Conservation (phyloP, 805 yeast genomes). For the Kregervanrija fluxuum region DNA sequence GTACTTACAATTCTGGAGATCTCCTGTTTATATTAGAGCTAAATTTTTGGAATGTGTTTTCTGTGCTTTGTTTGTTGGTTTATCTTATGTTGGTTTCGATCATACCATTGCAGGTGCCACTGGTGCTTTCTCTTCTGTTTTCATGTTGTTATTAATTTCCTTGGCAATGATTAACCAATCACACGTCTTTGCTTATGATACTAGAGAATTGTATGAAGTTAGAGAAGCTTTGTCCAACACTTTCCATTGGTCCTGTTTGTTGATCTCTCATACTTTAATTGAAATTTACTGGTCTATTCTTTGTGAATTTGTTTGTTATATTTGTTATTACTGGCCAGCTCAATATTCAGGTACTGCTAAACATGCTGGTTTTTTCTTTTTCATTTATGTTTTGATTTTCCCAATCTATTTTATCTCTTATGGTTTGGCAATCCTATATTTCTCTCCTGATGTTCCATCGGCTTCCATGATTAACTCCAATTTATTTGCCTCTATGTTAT, state of each 20-base stretch:
- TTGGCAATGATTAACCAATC: slow-evolving; percentile 59
- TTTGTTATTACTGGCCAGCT: slow-evolving; percentile 31
- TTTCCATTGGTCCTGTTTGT: slow-evolving; percentile 59
- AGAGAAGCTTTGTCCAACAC: slow-evolving; percentile 66
- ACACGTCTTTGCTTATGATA: slow-evolving; percentile 48
- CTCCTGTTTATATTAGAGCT: slow-evolving; percentile 44
- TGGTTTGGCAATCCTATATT: slow-evolving; percentile 49
- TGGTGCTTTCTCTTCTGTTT: slow-evolving; percentile 45
- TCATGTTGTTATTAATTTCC: slow-evolving; percentile 52
- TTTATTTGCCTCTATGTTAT: slow-evolving; percentile 48
- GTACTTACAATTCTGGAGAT: slow-evolving; percentile 39
- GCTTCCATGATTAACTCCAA: slow-evolving; percentile 55
- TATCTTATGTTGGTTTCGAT: slow-evolving; percentile 53
- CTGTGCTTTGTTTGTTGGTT: slow-evolving; percentile 44
- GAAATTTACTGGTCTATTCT: slow-evolving; percentile 56
- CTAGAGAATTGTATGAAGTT: slow-evolving; percentile 59
- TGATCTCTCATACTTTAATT: slow-evolving; percentile 44
- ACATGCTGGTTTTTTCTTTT: slow-evolving; percentile 42
- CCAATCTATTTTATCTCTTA: slow-evolving; percentile 42
- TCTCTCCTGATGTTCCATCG: slow-evolving; percentile 59
- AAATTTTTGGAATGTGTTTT: slow-evolving; percentile 37
- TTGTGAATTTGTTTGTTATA: slow-evolving; percentile 40
- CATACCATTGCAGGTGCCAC: slow-evolving; percentile 46
- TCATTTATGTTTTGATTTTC: slow-evolving; percentile 30
- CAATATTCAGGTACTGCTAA: slow-evolving; percentile 29